Conservation (phyloP, 1,139 yeast genomes). For the Candida neerlandica region DNA sequence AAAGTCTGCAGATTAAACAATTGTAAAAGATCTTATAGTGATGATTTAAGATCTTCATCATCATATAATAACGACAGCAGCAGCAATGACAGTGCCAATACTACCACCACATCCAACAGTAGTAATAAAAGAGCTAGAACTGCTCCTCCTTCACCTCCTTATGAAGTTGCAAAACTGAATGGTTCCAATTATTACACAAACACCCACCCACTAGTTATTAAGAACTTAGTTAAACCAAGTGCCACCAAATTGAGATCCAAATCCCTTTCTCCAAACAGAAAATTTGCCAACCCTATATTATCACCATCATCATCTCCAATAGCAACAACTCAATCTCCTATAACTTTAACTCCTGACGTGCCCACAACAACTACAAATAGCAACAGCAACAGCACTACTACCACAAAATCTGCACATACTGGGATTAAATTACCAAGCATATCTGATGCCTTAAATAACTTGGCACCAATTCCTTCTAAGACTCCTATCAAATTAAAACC, state of each 20-base stretch:
- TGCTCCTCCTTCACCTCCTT: slow-evolving; percentile 55
- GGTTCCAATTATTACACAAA: not conserved
- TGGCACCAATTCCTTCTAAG: slow-evolving; percentile 27
- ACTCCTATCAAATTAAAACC: slow-evolving; percentile 33
- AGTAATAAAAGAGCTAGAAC: slow-evolving; percentile 47
- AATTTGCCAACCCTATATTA: slow-evolving; percentile 27
- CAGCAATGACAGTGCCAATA: not conserved
- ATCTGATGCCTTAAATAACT: slow-evolving; percentile 35
- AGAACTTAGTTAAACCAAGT: slow-evolving; percentile 9
- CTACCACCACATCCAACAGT: not conserved
- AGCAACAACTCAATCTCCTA: slow-evolving; percentile 24
- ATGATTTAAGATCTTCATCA: slow-evolving; percentile 13
- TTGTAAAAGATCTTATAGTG: slow-evolving; percentile 29
- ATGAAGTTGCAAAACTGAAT: slow-evolving; percentile 9
- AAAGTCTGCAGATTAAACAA: slow-evolving; percentile 17
- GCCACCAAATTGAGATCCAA: slow-evolving; percentile 25
- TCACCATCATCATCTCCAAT: slow-evolving; percentile 36
- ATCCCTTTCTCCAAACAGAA: slow-evolving; percentile 38
- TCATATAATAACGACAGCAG: not conserved
- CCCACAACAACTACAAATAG: not conserved
- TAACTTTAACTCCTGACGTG: slow-evolving; percentile 18
- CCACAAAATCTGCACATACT: not conserved
- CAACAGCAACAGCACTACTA: not conserved
- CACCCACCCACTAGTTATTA: slow-evolving; percentile 7
- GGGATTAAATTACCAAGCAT: slow-evolving; percentile 40